phyloP scores from a whole-genome alignment of 2,329 filamentous ascomycete species.

The Fusarium anguioides region DNA sequence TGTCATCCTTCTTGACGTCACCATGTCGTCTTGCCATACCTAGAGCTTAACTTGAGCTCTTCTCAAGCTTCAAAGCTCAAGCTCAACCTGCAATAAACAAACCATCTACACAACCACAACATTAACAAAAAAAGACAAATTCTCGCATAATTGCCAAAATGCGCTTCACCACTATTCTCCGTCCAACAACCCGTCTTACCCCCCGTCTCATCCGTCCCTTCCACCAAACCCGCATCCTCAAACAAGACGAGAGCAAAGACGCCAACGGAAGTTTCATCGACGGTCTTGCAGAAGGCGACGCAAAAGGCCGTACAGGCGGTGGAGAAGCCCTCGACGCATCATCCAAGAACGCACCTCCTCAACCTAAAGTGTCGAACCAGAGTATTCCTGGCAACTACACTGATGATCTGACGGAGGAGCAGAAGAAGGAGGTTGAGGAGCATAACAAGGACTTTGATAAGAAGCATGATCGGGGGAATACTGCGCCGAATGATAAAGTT shows the following conservation, averaged over 20 bases:
- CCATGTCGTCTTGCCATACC: background rate
- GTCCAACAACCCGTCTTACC: constrained; percentile 9
- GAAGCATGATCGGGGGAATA: constrained; percentile 60
- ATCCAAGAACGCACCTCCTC: constrained; percentile 50
- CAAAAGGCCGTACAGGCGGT: constrained; percentile 54
- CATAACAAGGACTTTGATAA: constrained; percentile 69
- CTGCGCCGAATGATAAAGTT: constrained; percentile 61
- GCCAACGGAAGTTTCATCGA: constrained; percentile 36
- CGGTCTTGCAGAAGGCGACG: constrained; percentile 44
- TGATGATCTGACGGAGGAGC: constrained; percentile 58
- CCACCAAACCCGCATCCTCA: constrained; percentile 7
- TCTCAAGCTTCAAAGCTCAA: background rate
- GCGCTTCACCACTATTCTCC: constrained; percentile 23
- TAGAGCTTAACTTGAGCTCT: constrained; percentile 17
- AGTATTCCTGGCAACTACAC: constrained; percentile 52
- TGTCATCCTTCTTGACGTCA: constrained; percentile 43
- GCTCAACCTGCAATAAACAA: background rate
- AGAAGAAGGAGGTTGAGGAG: constrained; percentile 66
- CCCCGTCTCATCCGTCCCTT: constrained; percentile 24
- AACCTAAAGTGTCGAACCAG: constrained; percentile 65
- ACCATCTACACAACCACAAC: background rate
- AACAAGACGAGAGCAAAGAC: constrained; percentile 16
- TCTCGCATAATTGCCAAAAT: background rate
- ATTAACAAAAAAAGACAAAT: background rate
- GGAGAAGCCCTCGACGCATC: constrained; percentile 51